Conservation (phyloP, 768 basidiomycete genomes). For the Suillus clintonianus region DNA sequence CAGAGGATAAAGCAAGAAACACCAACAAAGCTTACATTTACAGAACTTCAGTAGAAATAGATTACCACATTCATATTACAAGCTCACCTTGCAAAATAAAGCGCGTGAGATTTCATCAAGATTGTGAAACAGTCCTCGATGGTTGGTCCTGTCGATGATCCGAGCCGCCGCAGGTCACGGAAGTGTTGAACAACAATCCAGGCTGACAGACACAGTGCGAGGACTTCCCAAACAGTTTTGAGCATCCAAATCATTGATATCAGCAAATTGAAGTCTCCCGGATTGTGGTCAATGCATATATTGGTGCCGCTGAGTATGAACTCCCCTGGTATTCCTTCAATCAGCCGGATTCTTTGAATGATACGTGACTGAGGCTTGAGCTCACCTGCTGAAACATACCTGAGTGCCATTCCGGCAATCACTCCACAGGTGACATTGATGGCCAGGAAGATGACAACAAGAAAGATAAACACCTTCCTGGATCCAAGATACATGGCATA, state of each 20-base stretch:
- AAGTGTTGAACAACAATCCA: not conserved
- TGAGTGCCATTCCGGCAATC: not conserved
- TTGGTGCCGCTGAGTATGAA: not conserved
- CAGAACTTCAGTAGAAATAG: no score
- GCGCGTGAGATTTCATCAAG: not conserved
- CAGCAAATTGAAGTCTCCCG: no score
- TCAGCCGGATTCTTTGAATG: no score
- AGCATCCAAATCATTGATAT: not conserved
- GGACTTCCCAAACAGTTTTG: not conserved
- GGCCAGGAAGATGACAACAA: not conserved
- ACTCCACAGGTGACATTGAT: not conserved
- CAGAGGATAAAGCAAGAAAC: no score
- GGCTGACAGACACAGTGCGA: not conserved
- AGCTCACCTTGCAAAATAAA: not conserved
- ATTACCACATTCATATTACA: not conserved
- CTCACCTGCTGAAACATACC: no score
- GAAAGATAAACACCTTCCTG: not conserved
- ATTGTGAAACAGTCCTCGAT: not conserved
- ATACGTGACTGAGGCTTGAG: no score
- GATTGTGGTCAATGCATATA: not conserved
- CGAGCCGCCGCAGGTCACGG: not conserved
- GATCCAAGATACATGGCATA: not conserved
- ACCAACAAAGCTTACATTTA: no score
- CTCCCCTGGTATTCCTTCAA: no score
- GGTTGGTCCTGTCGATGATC: not conserved